Evolutionary conservation across 2,329 filamentous ascomycete genomes (phyloP), one percentile per base, ranked within the genome.

Genomic region (Teratosphaeriaceae sp.): DNA sequence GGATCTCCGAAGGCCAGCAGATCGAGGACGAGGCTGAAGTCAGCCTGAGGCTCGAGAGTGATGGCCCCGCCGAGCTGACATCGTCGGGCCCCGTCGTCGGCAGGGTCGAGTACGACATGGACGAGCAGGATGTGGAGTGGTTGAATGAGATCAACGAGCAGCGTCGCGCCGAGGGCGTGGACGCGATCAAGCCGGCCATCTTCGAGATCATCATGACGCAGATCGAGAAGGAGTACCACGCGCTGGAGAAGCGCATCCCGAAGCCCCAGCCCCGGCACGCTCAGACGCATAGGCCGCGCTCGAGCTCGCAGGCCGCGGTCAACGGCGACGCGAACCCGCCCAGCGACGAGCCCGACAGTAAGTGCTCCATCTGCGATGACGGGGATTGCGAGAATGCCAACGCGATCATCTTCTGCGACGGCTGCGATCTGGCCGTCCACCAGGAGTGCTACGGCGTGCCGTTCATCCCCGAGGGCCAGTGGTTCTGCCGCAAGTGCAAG

Each of bases 301-400:
- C 90, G 33, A 94, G 89, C 64, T 95, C 88, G 43, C 90, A 90
- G 36, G 90, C 88, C 20, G 90, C 92, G 5, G 90, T 97, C 15
- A 97, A 96, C 64, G 90, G 92, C 43, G 92, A 97, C 67, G 83
- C 85, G 34, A 80, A 84, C 51, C 81, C 73, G 1, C 67, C 78
- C 21, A 88, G 88, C 16, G 92, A 97, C 66, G 90, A 97, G 65
- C 89, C 92, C 55, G 92, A 98, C 65, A 95, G 85, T 55, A 97
- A 95, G 65, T 98, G 92, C 62, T 89, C 88, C 18, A 94, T 98
- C 45, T 98, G 92, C 62, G 92, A 98, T 61, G 92, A 98, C 59
- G 92, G 92, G n/a, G 92, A 98, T 61, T 98, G 92, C 60, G 92
- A 98, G 67, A 98, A 98, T 64, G 94, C 92, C 18, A 98, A 98